Base-by-base conservation (phyloP, 1,284 basidiomycete genomes). In the Ceraceosorus guamensis region DNA sequence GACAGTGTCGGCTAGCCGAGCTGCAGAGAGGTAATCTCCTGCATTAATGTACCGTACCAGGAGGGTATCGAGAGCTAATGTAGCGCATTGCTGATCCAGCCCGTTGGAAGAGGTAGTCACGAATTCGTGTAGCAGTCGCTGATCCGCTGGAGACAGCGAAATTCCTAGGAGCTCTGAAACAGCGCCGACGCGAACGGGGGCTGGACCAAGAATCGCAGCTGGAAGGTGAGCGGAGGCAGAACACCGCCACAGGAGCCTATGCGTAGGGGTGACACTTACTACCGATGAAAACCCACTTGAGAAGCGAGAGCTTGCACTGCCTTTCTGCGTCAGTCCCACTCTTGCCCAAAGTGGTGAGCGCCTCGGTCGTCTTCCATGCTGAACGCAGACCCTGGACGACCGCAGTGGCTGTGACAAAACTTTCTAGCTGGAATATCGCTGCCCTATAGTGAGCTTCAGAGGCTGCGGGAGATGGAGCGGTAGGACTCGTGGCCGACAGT, bases 1-100 rank as follows among this genome's bases (percentile, higher is more conserved):
- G 10, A 55, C 59, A 5, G 57, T 55, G 6, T 53, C 41, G 1
- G 65, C 48, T n/a, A 70, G 55, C 6, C 65, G 61, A 37, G 70
- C 67, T 0, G 70, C 70, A 52, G 70, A 68, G 56, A 70, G 61
- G 56, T 70, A 72, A 18, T 63, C 54, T 0, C 68, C 70, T 31
- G 67, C 61, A 53, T 61, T 60, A 47, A 72, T 63, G 47, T 60
- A 66, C 30, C 68, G 61, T 43, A 70, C 55, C 31, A 72, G 60
- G 30, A 72, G 57, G 11, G 66, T 63, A 48, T 72, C 70, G 11
- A 41, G 39, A 41, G 39, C 39, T 16, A 16, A 2, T 16, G 39
- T 16, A 41, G 39, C 39, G 39, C 11, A 11, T 11, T 16, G 11
- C 10, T 11, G 39, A 11, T 11, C 39, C 2, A 41, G 39, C 16